These are phyloP conservation scores for Cruciata laevipes DNA, from an alignment of 257 asterid species.

Conservation along the genomic window DNA sequence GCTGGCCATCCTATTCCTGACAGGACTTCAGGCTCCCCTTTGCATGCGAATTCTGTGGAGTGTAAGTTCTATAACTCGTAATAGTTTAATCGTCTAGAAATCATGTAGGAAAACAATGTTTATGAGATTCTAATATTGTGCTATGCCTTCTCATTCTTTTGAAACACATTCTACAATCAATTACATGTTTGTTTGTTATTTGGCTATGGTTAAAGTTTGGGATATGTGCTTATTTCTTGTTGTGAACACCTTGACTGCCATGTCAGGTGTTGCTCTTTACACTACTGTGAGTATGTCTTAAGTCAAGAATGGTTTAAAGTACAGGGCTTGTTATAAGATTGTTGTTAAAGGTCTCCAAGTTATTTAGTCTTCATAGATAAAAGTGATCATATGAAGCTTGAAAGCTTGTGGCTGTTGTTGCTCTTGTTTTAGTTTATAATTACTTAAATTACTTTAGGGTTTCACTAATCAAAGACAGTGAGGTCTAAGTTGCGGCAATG, in stretches of 20 bases:
- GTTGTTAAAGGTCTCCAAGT: neutral
- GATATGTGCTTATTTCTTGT: neutral
- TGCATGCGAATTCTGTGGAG: slow-evolving; percentile 46
- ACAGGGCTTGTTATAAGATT: neutral
- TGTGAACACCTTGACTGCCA: neutral
- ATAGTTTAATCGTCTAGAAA: neutral
- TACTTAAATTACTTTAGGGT: neutral
- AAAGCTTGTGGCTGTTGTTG: neutral
- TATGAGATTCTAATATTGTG: neutral
- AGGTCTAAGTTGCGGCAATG: neutral
- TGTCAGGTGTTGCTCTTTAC: neutral
- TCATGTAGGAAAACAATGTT: neutral
- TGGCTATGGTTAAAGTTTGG: neutral
- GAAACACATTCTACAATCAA: neutral
- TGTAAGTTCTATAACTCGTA: slow-evolving; percentile 42
- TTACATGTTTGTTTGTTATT: neutral
- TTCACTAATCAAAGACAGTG: neutral
- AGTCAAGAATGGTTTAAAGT: neutral
- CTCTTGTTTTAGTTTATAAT: neutral
- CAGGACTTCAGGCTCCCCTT: slow-evolving; percentile 34
- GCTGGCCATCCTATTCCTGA: slow-evolving; percentile 35
- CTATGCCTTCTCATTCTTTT: neutral
- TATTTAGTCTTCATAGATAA: neutral
- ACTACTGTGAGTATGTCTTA: neutral
- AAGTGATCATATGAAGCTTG: neutral